A percentile compares a stretch with the other conserved stretches of the same genome.
Conservation (phyloP, 352 stramenopile species). For the Pythium catenulatum region DNA sequence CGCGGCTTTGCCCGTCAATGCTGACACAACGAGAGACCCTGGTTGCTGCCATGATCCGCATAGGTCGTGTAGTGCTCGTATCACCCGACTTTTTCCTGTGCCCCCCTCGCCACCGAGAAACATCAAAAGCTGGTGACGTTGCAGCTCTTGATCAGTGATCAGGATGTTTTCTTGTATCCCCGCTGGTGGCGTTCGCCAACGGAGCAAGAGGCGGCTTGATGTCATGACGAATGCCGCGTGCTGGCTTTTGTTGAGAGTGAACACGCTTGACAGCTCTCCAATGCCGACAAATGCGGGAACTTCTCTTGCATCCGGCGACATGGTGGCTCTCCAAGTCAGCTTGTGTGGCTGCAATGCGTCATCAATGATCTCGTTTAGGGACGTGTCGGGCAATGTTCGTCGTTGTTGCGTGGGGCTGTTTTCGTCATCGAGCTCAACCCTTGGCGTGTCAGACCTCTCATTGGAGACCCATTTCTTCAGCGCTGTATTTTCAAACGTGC, state of each 20-base stretch:
- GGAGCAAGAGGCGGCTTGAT: neutral
- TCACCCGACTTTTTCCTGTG: slow-evolving; percentile 24
- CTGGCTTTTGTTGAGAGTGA: neutral
- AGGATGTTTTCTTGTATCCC: neutral
- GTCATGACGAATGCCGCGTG: neutral
- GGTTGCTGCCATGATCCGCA: neutral
- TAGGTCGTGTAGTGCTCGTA: neutral
- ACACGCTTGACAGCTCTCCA: neutral
- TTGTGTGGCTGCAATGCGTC: neutral
- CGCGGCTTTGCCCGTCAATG: slow-evolving; percentile 35
- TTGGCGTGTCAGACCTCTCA: neutral
- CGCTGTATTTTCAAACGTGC: no score
- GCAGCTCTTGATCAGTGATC: neutral
- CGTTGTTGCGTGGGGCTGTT: neutral
- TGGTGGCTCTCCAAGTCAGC: neutral
- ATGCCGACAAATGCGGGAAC: neutral
- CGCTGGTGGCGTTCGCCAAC: neutral
- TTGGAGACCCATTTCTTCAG: neutral
- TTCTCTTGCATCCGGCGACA: neutral
- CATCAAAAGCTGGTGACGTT: neutral
- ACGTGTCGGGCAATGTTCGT: neutral
- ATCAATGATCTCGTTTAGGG: neutral
- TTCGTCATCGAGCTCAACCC: neutral
- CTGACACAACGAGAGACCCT: neutral
- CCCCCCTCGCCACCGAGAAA: slow-evolving; percentile 24